Base-by-base conservation (phyloP, 805 yeast species). In the Vanderwaltozyma verrucispora region DNA sequence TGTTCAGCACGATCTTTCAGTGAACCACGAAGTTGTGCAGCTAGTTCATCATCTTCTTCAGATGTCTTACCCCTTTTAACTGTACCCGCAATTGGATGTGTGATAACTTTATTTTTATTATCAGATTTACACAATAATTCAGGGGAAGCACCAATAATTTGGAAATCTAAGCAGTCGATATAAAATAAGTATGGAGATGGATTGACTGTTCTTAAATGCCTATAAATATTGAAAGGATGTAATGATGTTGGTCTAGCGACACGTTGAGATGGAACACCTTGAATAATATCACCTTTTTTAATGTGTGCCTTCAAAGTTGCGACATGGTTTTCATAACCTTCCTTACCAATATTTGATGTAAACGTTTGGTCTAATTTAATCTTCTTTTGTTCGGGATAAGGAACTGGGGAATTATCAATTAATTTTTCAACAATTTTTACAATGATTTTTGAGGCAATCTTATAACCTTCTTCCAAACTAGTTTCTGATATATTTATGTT, bases 41-140 rank as follows among this genome's bases (percentile, higher is more conserved):
- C 96, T 37, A 87, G 69, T 43, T 63, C 64, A 55, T 88, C 95
- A 53, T 92, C 99, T 60, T 92, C 97, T 51, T 86, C 94, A 18
- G 78, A 67, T 9, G 97, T 86, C 49, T 75, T 72, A 35, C 99
- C 99, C 54, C 99, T 76, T 48, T 68, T 74, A 41, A 92, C 81
- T 3, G 98, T 92, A 36, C 99, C 99, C 1, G 99, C 99, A 56
- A 92, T 92, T 16, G 98, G 99, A 60, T 92, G 97, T 2, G 96
- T 92, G 36, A 89, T 71, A 15, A 92, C 75, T 49, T 83, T 77
- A 44, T 80, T 76, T 26, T 79, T 68, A 18, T 48, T 43, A 48
- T 87, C 96, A 5, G 86, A 68, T 60, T 86, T 84, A 38, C 89
- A 96, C 40, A 92, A 68, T 39, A 89, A 64, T 59, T 92, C 98